These are phyloP conservation scores for Rhinocladiella mackenziei DNA, from an alignment of 2,329 filamentous ascomycete species.

Conservation along the genomic window DNA sequence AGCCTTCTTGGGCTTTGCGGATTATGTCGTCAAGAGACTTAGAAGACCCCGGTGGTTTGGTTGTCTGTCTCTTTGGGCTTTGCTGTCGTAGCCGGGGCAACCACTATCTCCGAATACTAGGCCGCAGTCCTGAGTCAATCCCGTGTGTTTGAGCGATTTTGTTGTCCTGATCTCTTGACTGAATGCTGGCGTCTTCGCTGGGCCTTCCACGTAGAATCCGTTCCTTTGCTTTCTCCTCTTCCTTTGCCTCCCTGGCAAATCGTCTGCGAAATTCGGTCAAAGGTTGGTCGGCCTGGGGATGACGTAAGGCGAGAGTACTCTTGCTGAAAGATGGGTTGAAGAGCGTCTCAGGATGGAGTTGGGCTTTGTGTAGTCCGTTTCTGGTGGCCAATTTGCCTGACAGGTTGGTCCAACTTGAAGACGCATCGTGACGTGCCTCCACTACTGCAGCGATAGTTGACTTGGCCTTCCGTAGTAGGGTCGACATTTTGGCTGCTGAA, in stretches of 20 bases:
- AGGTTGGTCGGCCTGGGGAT: slow-evolving; percentile 11
- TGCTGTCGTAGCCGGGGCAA: neutral
- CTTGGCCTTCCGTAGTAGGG: slow-evolving; percentile 27
- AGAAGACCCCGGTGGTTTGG: neutral
- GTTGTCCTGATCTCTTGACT: neutral
- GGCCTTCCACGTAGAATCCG: too few species aligned
- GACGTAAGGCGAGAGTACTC: slow-evolving; percentile 7
- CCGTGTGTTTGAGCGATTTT: too few species aligned
- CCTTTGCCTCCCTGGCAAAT: slow-evolving; percentile 23
- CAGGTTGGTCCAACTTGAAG: neutral
- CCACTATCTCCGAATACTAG: neutral
- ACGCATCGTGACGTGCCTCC: slow-evolving; percentile 4
- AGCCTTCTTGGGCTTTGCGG: slow-evolving; percentile 10
- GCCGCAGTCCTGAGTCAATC: too few species aligned
- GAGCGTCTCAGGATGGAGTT: slow-evolving; percentile 5
- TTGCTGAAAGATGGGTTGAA: slow-evolving; percentile 7
- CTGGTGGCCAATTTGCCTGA: slow-evolving; percentile 5
- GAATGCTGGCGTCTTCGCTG: too few species aligned
- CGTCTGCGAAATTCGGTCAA: slow-evolving; percentile 22
- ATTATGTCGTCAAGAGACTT: slow-evolving; percentile 7
- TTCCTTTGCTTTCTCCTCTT: slow-evolving; percentile 8
- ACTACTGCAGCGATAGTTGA: slow-evolving; percentile 16
- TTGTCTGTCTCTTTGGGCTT: too few species aligned
- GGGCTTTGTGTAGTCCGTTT: slow-evolving; percentile 11
- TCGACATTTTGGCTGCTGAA: slow-evolving; percentile 12